Base-by-base conservation (phyloP, 2,329 filamentous ascomycete genomes). In the Xylaria sp. region DNA sequence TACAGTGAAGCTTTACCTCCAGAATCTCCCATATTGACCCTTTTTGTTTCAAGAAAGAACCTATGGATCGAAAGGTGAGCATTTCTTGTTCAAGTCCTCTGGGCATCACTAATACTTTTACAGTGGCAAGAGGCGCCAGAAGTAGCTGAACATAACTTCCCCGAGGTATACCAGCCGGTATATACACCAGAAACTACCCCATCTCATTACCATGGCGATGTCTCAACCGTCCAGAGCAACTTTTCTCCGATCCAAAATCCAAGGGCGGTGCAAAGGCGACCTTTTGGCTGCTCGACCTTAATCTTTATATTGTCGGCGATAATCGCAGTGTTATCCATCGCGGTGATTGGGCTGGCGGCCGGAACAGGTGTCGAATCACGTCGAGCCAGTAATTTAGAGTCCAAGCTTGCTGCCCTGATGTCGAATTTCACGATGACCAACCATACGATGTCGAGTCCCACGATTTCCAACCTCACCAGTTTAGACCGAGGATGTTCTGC, bases 311-410 rank as follows among this genome's bases (percentile, higher is more conserved):
- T 85, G 8, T 81, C 80, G 2, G 67, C 75, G 61, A 78, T 81
- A 62, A 80, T 84, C 63, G 82, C 80, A 3, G 41, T 82, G 13
- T 70, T 84, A 53, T 77, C 78, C 0, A 79, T 75, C 0, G 79
- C 81, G 0, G 81, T 83, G 15, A 79, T 84, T 57, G 82, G 81
- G 1, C 74, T 84, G 25, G 82, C 82, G 0, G 82, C 81, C 0
- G 81, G 81, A 2, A 83, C 81, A 1, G 83, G 82, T 5, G 74
- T 84, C 5, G 77, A 82, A 61, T 71, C 80, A 7, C 79, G 73
- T 67, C 77, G 80, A 46, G 81, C 82, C 4, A 81, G 76, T 63
- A 69, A 78, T 15, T 81, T 81, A 0, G 75, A 78, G 28, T 63
- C 72, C 28, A 76, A 77, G 62, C 68, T 82, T 13, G 75, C 77